Conservation (phyloP, 2,329 filamentous ascomycete genomes). For the Macrophomina phaseolina region DNA sequence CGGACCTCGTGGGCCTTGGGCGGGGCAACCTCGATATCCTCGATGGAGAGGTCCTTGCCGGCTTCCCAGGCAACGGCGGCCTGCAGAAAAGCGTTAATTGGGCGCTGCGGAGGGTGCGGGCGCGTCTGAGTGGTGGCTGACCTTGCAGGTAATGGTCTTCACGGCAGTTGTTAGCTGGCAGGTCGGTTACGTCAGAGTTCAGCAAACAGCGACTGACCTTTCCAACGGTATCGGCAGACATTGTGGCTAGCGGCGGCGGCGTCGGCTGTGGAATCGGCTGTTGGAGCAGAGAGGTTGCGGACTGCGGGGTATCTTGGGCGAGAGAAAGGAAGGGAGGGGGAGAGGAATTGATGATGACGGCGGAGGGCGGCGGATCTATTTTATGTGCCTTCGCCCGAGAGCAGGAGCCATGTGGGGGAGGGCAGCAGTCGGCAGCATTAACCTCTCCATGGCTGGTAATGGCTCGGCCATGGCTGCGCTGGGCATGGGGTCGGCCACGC, state of each 20-base stretch:
- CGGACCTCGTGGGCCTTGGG: slow-evolving; percentile 93
- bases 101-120: slow-evolving; percentile 48
- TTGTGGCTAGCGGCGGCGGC: slow-evolving; percentile 37
- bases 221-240: slow-evolving; percentile 62
- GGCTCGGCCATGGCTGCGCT: neutral
- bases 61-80: slow-evolving; percentile 98
- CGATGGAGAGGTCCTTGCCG: slow-evolving; percentile 84
- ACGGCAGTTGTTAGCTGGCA: slow-evolving; percentile 28
- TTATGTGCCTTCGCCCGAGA: slow-evolving; percentile 17
- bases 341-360: slow-evolving; percentile 1
- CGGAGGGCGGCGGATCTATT: slow-evolving; percentile 16
- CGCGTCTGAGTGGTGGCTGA: slow-evolving; percentile 85
- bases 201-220: slow-evolving; percentile 48
- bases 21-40: slow-evolving; percentile 90
- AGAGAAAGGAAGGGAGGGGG: neutral
- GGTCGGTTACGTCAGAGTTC: neutral
- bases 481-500: neutral
- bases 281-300: neutral
- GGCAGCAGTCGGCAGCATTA: neutral
- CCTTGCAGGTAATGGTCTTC: slow-evolving; percentile 91
- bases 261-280: neutral
- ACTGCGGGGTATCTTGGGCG: slow-evolving; percentile 19
- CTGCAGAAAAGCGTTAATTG: slow-evolving; percentile 46
- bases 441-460: neutral
- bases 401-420: slow-evolving; percentile 27